Evolutionary conservation across 2,329 filamentous ascomycete genomes (phyloP), one percentile per base, ranked within the genome.

Genomic region (Pyrenophora seminiperda): DNA sequence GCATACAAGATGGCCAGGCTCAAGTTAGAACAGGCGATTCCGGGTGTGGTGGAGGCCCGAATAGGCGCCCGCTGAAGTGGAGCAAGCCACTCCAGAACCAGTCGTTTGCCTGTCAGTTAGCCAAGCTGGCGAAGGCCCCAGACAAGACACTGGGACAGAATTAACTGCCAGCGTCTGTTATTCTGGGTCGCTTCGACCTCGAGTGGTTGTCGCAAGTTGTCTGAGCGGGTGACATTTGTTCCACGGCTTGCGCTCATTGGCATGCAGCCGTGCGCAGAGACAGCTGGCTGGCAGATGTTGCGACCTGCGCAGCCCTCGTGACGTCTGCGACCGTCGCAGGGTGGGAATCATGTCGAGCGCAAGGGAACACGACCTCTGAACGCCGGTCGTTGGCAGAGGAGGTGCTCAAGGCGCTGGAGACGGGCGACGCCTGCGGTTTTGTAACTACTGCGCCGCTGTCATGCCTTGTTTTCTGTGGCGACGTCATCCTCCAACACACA

Each of bases 1-100:
- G 65, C 62, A 73, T 68, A 66, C 73, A 71, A 63, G 69, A 67
- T 67, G 63, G 59, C 72, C 71, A 70, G 70, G 69, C 75, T 75
- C 73, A 72, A 73, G 70, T 70, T 68, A 68, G 69, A 69, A 69
- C 57, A 61, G 64, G 66, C 62, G 62, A 61, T 62, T 70, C 56
- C 53, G 52, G 62, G 51, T 44, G 56, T 66, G 62, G 68, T 57
- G 66, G 66, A 63, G 66, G 65, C 64, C 65, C 58, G 61, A 61
- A 65, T 74, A 73, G 62, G 67, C 73, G 72, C 72, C 72, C 71
- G 61, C 45, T 59, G 50, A 56, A 59, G 63, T 56, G 63, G 64
- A 63, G 58, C 56, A 57, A 61, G 64, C 58, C 56, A 62, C 61
- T 68, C 56, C 60, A 61, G 69, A 62, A 62, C 73, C 72, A 75